phyloP scores from a whole-genome alignment of 192 early-diverging fungal genomes.

The Coemansia sp. region DNA sequence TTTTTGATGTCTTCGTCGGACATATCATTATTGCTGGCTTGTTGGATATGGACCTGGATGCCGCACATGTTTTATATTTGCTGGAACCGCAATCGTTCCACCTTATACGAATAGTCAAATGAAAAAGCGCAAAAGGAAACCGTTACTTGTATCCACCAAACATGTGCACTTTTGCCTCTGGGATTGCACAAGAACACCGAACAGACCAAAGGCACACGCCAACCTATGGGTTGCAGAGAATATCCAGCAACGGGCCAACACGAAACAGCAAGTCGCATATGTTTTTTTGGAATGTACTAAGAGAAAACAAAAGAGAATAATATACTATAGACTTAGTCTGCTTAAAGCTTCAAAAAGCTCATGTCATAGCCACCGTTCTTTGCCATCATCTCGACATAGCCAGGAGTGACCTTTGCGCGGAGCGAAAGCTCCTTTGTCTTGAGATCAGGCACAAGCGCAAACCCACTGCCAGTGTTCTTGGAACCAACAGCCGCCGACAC shows the following conservation, averaged over 20 bases:
- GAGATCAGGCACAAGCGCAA: slow-evolving; percentile 29
- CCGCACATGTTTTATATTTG: slow-evolving; percentile 29
- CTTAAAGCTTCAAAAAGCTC: slow-evolving; percentile 36
- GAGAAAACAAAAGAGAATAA: neutral
- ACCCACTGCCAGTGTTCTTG: slow-evolving; percentile 1
- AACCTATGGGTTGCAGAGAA: no score
- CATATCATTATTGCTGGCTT: neutral
- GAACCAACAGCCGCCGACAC: neutral
- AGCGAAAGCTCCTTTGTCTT: slow-evolving; percentile 29
- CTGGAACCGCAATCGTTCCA: no score
- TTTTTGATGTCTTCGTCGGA: neutral
- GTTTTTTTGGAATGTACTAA: neutral
- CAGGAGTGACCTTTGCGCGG: slow-evolving; percentile 39
- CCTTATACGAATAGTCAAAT: no score
- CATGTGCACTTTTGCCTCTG: neutral
- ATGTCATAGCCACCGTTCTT: slow-evolving; percentile 48
- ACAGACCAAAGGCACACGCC: no score
- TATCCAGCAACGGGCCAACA: no score
- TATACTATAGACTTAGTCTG: neutral
- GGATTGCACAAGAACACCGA: no score
- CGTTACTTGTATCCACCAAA: no score
- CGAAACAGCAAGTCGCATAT: no score
- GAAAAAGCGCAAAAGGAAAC: no score
- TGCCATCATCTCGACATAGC: slow-evolving; percentile 40
- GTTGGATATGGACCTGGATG: slow-evolving; percentile 31